Evolutionary conservation across 2,329 filamentous ascomycete species (phyloP).

Genomic region (Diaporthe humulicola): DNA sequence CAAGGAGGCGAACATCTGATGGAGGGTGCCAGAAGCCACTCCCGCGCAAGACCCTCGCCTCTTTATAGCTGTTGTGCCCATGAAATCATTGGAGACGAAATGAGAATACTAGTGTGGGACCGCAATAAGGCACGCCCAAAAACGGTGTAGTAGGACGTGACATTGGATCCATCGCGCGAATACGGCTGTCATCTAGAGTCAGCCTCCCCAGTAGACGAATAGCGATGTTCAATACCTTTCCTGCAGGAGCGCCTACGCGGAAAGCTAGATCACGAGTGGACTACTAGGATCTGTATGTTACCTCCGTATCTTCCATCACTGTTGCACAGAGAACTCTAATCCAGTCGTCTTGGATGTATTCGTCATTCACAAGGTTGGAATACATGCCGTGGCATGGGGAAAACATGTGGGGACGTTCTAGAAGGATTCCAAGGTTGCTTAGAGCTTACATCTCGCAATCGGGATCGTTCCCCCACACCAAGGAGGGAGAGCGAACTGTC

Average conservation of each 20-base stretch:
- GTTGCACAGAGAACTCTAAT: neutral
- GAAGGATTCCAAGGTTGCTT: slow-evolving; percentile 6
- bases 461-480: slow-evolving; percentile 12
- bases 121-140: neutral
- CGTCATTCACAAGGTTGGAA: neutral
- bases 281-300: neutral
- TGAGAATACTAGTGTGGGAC: neutral
- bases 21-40: neutral
- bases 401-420: neutral
- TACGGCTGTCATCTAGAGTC: neutral
- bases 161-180: slow-evolving; percentile 19
- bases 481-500: neutral
- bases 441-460: slow-evolving; percentile 23
- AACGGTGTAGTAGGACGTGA: neutral
- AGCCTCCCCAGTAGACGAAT: neutral
- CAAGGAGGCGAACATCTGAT: neutral
- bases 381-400: no score
- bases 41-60: no score
- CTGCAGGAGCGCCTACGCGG: neutral
- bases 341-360: neutral
- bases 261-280: neutral
- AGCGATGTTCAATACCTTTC: no score
- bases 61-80: neutral
- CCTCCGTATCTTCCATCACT: neutral
- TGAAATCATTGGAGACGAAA: neutral